These are phyloP conservation scores for Ogataea hybrid DNA, from an alignment of 1,139 yeast species.

Conservation along the genomic window DNA sequence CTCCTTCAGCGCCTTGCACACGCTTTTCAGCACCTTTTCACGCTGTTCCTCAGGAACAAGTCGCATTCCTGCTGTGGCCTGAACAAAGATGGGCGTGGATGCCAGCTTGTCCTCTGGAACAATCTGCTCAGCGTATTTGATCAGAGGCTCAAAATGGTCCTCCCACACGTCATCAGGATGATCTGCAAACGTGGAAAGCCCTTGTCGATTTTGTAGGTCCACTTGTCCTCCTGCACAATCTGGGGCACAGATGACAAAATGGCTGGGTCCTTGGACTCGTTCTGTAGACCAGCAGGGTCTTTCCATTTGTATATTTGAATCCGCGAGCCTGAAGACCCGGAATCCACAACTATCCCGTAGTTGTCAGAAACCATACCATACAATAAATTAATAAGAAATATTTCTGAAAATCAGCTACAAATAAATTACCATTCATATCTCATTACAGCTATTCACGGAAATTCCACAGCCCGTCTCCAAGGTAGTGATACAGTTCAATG, in stretches of 20 bases:
- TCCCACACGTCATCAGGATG: slow-evolving; percentile 54
- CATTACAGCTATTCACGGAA: slow-evolving; percentile 30
- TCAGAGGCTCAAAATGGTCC: slow-evolving; percentile 53
- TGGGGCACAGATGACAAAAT: slow-evolving; percentile 56
- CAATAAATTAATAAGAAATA: slow-evolving; percentile 3
- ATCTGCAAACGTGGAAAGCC: slow-evolving; percentile 58
- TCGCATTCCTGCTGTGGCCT: slow-evolving; percentile 86
- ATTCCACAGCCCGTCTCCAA: slow-evolving; percentile 90
- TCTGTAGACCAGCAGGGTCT: slow-evolving; percentile 38
- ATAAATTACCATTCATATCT: slow-evolving; percentile 1
- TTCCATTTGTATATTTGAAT: slow-evolving; percentile 69
- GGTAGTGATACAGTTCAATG: slow-evolving; percentile 76
- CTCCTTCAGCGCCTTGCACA: slow-evolving; percentile 48
- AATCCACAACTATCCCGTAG: slow-evolving; percentile 75
- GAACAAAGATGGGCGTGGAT: slow-evolving; percentile 67
- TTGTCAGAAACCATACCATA: slow-evolving; percentile 18
- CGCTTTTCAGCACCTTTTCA: slow-evolving; percentile 44
- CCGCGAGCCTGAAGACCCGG: slow-evolving; percentile 82
- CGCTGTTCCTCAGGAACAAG: slow-evolving; percentile 48
- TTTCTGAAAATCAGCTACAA: neutral
- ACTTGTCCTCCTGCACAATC: slow-evolving; percentile 53
- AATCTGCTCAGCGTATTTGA: slow-evolving; percentile 55
- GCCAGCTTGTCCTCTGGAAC: slow-evolving; percentile 53
- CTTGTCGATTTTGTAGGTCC: slow-evolving; percentile 65
- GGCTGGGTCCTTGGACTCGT: slow-evolving; percentile 26